Base-by-base conservation (phyloP, 805 yeast species). In the Kodamaea kaohsiungensis region DNA sequence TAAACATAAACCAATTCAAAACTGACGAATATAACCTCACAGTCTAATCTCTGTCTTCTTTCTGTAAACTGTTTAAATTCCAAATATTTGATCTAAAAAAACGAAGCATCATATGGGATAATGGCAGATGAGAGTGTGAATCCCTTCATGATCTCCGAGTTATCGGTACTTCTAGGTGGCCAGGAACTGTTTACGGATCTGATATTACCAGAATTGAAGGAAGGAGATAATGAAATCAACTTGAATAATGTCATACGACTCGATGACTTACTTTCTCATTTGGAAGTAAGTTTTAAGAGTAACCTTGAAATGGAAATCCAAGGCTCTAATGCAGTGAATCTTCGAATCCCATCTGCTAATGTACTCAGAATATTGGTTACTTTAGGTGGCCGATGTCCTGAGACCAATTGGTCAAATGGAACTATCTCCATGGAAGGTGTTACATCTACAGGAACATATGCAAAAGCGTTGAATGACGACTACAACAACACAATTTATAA, bases 321-420 rank as follows among this genome's bases (percentile, higher is more conserved):
- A 8, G 38, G 35, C 16, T 2, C 43, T 51, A 22, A 50, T 40
- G 3, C 35, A 30, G 10, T 30, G 35, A 9, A 51, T 18, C 38
- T 63, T 52, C 51, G 46, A 8, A 59, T 65, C n/a, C 76, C 76
- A 3, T 65, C 73, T 2, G 46, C 52, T 7, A 56, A 62, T 46
- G 51, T 70, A 9, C 54, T 72, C 15, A 65, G 70, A 7, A 57
- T 75, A 6, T 51, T 75, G 18, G 52, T 73, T 27, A 72, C 78
- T 1, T 52, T 75, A 30, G 68, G 71, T 1, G 59, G 71, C 0
- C 59, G 76, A 39, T 53, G 62, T 43, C 65, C 71, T 9, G 57
- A 52, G 2, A 58, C 63, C 30, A 68, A 69, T 52, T 69, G 67
- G 65, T 61, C 68, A 10, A 57, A 58, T 17, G 57, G 56, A n/a